Conservation (phyloP, 371 early-diverging fungal genomes). For the Blakeslea trispora region DNA sequence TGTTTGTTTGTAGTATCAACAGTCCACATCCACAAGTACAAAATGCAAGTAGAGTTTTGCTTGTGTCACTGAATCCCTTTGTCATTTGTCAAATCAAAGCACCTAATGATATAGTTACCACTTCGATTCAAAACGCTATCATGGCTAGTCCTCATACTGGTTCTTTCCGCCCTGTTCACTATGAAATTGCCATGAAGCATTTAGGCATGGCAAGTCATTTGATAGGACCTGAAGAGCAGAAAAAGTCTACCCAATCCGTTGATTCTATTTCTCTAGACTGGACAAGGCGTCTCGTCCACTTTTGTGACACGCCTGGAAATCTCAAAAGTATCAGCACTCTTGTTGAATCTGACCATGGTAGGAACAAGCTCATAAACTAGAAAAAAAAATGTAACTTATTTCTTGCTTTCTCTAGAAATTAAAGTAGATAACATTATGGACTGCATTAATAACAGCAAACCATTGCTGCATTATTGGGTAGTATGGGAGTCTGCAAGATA, state of each 20-base stretch:
- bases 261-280: conserved; percentile 21
- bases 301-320: conserved; percentile 35
- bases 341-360: conserved; percentile 28
- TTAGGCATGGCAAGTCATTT: conserved; percentile 39
- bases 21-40: conserved; percentile 23
- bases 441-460: conserved; percentile 30
- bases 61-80: conserved; percentile 31
- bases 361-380: not conserved
- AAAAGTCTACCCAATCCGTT: not conserved
- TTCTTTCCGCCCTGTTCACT: conserved; percentile 48
- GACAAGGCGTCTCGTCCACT: conserved; percentile 39
- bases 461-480: conserved; percentile 68
- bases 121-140: conserved; percentile 25
- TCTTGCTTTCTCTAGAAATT: conserved; percentile 17
- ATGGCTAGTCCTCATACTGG: conserved; percentile 53
- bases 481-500: conserved; percentile 80
- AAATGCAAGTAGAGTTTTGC: conserved; percentile 25
- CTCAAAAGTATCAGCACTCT: conserved; percentile 23
- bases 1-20: conserved; percentile 23
- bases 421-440: conserved; percentile 24
- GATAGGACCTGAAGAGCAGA: conserved; percentile 18
- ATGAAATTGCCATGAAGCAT: conserved; percentile 43
- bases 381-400: not conserved
- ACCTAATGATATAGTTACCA: conserved; percentile 1
- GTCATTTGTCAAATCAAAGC: conserved; percentile 22